Base-by-base conservation (phyloP, 176 grass and related monocot species). In the Carex pumila region DNA sequence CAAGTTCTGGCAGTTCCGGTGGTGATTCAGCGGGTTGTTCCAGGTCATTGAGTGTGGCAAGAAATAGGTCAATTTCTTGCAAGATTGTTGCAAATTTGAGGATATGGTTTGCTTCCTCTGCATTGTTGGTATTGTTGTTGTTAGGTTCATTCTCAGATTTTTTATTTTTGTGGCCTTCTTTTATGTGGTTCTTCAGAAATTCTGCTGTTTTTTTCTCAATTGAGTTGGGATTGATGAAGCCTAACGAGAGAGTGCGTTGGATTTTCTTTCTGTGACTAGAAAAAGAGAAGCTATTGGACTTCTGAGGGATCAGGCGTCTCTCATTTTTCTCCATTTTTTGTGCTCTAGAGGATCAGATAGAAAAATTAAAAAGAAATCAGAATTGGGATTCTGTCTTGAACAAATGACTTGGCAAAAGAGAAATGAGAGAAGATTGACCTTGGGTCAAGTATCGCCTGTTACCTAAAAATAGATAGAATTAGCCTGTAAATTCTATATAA, bases 241-340 rank as follows among this genome's bases (percentile, higher is more conserved):
- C 89, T 22, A 98, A 89, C 15, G 95, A 98, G 57, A 94, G 88
- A 79, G 92, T 98, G 66, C 95, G 92, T n/a, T 88, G 85, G 81
- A 86, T 84, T 83, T 91, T 93, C 64, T 94, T 90, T 39, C 90
- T 87, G 29, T 88, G 86, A 83, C 7, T 17, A 31, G 77, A 66
- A 66, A 89, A 86, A 12, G 94, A 93, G 90, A 98, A 98, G 85
- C 95, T 98, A 90, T 90, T 98, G 11, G 89, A 94, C 84, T 98
- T 98, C 60, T 88, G 65, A 86, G 81, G 90, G 66, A 85, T 66
- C 81, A 84, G 49, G 59, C 76, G 67, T 30, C 2, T 80, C 70
- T 87, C 88, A 58, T 85, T 89, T 53, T 94, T 90, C 92, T 83
- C 62, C 80, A 55, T 83, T 30, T 31, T 83, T 68, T 17, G 3